phyloP scores from a whole-genome alignment of 257 asterid species.

The Jaltomata sinuosa region DNA sequence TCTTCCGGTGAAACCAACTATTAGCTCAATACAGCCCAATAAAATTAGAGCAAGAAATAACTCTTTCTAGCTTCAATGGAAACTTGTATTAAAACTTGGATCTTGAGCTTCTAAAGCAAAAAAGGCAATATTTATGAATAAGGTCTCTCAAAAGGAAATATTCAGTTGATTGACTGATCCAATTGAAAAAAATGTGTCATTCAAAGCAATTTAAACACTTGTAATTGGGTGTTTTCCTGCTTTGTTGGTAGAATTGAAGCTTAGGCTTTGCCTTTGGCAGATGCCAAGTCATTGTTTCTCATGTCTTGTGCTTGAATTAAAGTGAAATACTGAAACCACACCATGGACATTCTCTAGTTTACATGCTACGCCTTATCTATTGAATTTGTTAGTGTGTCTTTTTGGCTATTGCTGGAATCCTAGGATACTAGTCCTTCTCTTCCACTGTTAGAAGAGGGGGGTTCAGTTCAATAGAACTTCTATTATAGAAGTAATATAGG shows the following conservation, averaged over 20 bases:
- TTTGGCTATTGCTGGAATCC: neutral
- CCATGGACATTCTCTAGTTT: neutral
- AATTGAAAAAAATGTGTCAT: neutral
- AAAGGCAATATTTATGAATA: neutral
- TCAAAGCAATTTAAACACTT: too few relatives aligned
- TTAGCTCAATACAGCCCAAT: neutral
- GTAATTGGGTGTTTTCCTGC: too few relatives aligned
- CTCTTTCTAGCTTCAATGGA: neutral
- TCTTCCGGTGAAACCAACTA: neutral
- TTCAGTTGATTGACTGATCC: neutral
- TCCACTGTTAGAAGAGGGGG: neutral
- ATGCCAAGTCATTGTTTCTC: too few relatives aligned
- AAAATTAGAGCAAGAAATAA: neutral
- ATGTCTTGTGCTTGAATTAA: too few relatives aligned
- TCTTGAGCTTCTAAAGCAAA: neutral
- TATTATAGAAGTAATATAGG: neutral
- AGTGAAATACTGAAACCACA: neutral
- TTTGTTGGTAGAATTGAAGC: too few relatives aligned
- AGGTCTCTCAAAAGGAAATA: neutral
- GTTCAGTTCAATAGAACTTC: neutral
- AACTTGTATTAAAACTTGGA: neutral
- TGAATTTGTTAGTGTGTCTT: neutral
- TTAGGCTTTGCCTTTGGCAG: too few relatives aligned
- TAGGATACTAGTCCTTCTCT: neutral
- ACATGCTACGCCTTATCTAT: neutral